Evolutionary conservation across 345 rosid genomes (phyloP).

Genomic region (Syzygium aromaticum): DNA sequence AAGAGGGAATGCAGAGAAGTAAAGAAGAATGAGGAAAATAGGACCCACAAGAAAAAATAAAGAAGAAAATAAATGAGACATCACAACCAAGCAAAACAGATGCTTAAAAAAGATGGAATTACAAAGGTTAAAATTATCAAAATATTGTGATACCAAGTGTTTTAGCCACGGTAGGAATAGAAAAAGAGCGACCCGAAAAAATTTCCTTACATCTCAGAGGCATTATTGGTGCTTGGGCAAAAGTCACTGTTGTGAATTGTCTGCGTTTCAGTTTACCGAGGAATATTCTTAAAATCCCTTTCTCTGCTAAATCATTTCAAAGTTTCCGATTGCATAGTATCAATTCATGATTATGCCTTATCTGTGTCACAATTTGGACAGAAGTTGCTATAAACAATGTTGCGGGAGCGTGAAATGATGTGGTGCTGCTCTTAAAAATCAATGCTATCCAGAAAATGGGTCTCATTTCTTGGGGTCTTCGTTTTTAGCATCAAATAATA

Average conservation of each 20-base stretch:
- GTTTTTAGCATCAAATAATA: neutral
- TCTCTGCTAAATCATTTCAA: neutral
- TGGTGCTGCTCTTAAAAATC: neutral
- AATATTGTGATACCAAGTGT: too few relatives aligned
- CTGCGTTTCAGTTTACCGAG: neutral
- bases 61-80: too few relatives aligned
- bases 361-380: neutral
- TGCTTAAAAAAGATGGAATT: too few relatives aligned
- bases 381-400: neutral
- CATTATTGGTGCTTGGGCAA: neutral
- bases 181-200: too few relatives aligned
- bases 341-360: too few relatives aligned
- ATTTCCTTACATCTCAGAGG: neutral
- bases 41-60: too few relatives aligned
- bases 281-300: neutral
- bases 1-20: too few relatives aligned
- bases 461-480: neutral
- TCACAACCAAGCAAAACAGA: too few relatives aligned
- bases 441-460: neutral
- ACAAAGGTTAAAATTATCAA: too few relatives aligned
- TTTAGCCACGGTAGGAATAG: too few relatives aligned
- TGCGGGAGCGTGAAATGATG: neutral
- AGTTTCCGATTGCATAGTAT: too few relatives aligned
- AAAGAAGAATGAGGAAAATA: too few relatives aligned
- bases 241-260: neutral